Percentiles rank a stretch among this genome's conserved stretches.
Conservation (phyloP, 1,139 yeast species). For the Lodderomyces jiufengensis region DNA sequence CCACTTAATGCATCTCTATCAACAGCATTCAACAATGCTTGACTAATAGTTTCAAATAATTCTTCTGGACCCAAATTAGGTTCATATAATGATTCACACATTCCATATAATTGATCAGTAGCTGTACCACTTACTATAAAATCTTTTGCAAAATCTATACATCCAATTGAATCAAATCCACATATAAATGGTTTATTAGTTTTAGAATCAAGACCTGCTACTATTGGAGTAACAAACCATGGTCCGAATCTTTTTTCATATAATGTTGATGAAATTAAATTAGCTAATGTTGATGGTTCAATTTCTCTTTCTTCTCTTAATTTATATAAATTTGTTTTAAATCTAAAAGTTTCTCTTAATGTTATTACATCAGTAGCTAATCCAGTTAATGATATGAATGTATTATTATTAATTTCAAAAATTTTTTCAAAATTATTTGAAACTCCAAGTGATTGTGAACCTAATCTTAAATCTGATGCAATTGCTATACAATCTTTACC, state of each 20-base stretch:
- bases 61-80: conserved; percentile 94
- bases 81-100: conserved; percentile 97
- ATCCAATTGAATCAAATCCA: conserved; percentile 94
- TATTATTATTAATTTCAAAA: conserved; percentile 75
- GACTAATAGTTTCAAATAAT: conserved; percentile 92
- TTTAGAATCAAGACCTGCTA: conserved; percentile 87
- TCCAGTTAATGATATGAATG: conserved; percentile 89
- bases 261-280: conserved; percentile 82
- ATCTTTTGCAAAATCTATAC: conserved; percentile 92
- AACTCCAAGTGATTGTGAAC: conserved; percentile 89
- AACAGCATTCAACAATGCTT: conserved; percentile 88
- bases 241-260: conserved; percentile 96
- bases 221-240: conserved; percentile 93
- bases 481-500: conserved; percentile 98
- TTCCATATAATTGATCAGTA: conserved; percentile 91
- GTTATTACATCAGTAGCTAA: conserved; percentile 92
- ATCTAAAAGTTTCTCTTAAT: conserved; percentile 73
- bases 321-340: conserved; percentile 84
- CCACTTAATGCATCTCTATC: conserved; percentile 98
- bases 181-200: conserved; percentile 86
- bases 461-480: conserved; percentile 92
- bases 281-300: conserved; percentile 93
- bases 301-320: conserved; percentile 87
- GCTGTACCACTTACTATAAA: conserved; percentile 98
- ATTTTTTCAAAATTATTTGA: conserved; percentile 91